A percentile compares a stretch with the other conserved stretches of the same genome.
Conservation (phyloP, 2,329 filamentous ascomycete genomes). For the Rosellinia necatrix region DNA sequence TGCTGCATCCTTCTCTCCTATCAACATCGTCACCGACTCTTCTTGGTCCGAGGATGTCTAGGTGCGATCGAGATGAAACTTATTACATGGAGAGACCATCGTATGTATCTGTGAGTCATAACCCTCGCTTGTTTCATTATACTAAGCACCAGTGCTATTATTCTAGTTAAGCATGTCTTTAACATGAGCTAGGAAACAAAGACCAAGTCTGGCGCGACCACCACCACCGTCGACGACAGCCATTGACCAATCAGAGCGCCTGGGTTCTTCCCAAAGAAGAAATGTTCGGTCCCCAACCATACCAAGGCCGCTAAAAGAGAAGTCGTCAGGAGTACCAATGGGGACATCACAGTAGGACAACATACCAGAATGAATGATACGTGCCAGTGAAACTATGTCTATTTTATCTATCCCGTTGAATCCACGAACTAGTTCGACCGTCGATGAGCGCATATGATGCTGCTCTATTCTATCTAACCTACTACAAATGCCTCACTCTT, state of each 20-base stretch:
- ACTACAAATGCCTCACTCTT: slow-evolving; percentile 42
- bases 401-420: slow-evolving; percentile 9
- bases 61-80: too few species aligned
- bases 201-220: not conserved
- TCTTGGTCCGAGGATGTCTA: not conserved
- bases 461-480: slow-evolving; percentile 28
- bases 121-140: too few species aligned
- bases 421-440: too few species aligned
- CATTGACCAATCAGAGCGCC: slow-evolving; percentile 12
- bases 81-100: too few species aligned
- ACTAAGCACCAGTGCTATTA: too few species aligned
- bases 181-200: too few species aligned
- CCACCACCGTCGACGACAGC: not conserved
- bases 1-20: not conserved
- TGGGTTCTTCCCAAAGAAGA: slow-evolving; percentile 12
- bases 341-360: too few species aligned
- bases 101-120: too few species aligned
- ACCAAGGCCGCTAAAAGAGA: not conserved
- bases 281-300: not conserved
- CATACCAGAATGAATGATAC: too few species aligned
- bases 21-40: slow-evolving; percentile 3
- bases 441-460: not conserved
- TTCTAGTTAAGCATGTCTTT: too few species aligned
- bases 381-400: not conserved
- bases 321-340: too few species aligned